phyloP scores from a whole-genome alignment of 305 asterid genomes.

The Fraxinus angustifolia region DNA sequence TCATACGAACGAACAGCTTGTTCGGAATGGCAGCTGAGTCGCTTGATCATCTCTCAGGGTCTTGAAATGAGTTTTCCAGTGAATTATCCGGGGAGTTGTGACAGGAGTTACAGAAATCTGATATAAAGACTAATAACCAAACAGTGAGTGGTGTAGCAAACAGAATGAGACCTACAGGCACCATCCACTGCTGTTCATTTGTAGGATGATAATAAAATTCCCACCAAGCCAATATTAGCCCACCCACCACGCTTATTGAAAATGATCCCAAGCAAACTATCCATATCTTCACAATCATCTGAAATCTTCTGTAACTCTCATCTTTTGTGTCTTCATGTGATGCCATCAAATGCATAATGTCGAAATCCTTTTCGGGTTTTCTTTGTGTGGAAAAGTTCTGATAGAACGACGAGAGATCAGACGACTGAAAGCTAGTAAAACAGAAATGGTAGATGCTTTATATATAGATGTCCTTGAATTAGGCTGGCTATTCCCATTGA shows the following conservation, averaged over 20 bases:
- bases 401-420: not conserved
- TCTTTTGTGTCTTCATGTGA: constrained; percentile 17
- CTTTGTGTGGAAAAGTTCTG: not conserved
- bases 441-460: not conserved
- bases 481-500: not conserved
- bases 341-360: constrained; percentile 3
- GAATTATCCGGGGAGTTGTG: not conserved
- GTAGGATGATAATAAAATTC: constrained; percentile 34
- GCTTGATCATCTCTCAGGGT: constrained; percentile 7
- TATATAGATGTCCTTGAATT: not conserved
- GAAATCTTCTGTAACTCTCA: not conserved
- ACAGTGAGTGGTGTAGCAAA: constrained; percentile 40
- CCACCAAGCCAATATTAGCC: constrained; percentile 46
- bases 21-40: not conserved
- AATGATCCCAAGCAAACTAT: constrained; percentile 32
- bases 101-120: constrained; percentile 25
- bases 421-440: not conserved
- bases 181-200: constrained; percentile 60
- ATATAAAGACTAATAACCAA: constrained; percentile 29
- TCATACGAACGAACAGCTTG: not conserved
- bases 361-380: not conserved
- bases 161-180: constrained; percentile 56
- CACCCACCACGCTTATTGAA: constrained; percentile 42
- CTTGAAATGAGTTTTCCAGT: constrained; percentile 3
- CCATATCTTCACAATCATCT: constrained; percentile 14